Evolutionary conservation across 2,329 filamentous ascomycete species (phyloP), one percentile per base, ranked within the genome.

Genomic region (Leptographium lundbergii): DNA sequence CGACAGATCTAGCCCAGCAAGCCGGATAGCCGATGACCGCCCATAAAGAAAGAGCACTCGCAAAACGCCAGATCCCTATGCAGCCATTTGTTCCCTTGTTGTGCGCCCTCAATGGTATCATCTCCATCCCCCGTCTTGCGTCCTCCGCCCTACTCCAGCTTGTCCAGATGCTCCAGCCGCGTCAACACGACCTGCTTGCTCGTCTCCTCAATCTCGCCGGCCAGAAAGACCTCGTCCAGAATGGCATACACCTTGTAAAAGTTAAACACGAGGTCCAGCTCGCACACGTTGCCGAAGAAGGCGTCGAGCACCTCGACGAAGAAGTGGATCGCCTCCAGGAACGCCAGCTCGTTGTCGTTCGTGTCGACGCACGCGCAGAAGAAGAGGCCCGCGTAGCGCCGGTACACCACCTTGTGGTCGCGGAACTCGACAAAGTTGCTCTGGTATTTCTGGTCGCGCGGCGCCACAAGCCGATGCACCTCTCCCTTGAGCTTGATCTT

Each of bases 401-500:
- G 87, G 77, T 99, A 99, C 58, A 99, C 90, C 67, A 99, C 88
- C 77, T 96, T 97, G 71, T 92, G 91, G 75, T 91, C 89, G 65
- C 89, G 88, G 77, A 88, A 87, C 75, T 99, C 94, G 80, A 99
- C 94, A 69, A 99, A 99, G 77, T 99, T 99, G 75, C 91, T 96
- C 73, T 99, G 94, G 79, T 99, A 96, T 72, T 99, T 99, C 72
- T 99, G 94, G 75, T 99, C 94, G 70, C 94, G 89, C 7, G 94
- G 94, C 0, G 94, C 94, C 62, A 99, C 92, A 66, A 99, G 90
- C 63, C 94, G 91, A 80, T 99, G 94, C 67, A 90, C 88, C 78
- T 99, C 94, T 81, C 94, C 94, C 75, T 99, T 99, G 68, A 99
- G 81, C 76, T 96, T 96, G 73, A 99, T 89, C 79, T 99, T 99